Base-by-base conservation (phyloP, 768 basidiomycete species). In the Macrolepiota fuliginosa region DNA sequence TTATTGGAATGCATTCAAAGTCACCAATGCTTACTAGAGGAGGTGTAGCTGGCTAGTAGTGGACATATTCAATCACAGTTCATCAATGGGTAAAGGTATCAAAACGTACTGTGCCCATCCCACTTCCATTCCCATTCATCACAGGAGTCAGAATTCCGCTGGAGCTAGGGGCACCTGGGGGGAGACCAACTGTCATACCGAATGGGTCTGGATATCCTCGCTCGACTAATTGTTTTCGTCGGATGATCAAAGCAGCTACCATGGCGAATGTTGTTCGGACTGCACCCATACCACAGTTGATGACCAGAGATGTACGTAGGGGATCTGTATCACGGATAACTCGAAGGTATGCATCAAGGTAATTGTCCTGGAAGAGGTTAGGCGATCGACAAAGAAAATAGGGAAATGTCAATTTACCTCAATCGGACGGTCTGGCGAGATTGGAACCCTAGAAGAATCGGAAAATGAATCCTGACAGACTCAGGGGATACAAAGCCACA, bases 201-300 rank as follows among this genome's bases (percentile, higher is more conserved):
- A 94, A 97, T 0, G 96, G 94, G 70, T 98, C 96, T 3, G 82
- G 80, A 51, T 88, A 73, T 1, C 92, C 92, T 29, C 79, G 75
- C 15, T 80, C 66, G 27, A 90, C 77, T 11, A 89, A 74, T 70
- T 93, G 90, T 68, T 89, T 91, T 52, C 96, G 80, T 46, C 96
- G 81, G 1, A 98, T 81, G 37, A 99, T 79, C 60, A 88, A 86
- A 0, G 96, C 95, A 6, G 94, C 92, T n/a, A 89, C 84, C 97
- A 98, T 98, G 2, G 93, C 94, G 70, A 97, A 98, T 0, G 96
- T 98, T 2, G 95, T 96, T 19, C 96, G 84, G 0, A 98, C 96
- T 2, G 93, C 94, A 49, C 97, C 97, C 87, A 96, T 94, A 35
- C 97, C 96, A 71, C 96, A 98, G 53, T 91, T 94, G 72, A 98